A percentile compares a stretch with the other conserved stretches of the same genome.
These are phyloP conservation scores for Globisporangium viniferum DNA, from an alignment of 352 stramenopile genomes.

Conservation along the genomic window DNA sequence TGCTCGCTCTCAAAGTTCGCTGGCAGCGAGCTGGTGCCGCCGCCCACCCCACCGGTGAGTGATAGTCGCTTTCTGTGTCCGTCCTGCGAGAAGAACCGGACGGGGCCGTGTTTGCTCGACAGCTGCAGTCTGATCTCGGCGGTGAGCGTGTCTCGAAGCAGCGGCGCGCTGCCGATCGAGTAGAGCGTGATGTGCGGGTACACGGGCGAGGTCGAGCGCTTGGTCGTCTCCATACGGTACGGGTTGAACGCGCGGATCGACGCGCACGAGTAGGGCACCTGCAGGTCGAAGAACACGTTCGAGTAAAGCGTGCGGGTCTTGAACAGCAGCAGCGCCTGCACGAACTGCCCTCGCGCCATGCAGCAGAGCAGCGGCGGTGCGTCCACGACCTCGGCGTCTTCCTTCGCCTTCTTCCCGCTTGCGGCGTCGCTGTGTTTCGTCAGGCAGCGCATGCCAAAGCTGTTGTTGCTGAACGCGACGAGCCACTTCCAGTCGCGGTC, in stretches of 20 bases:
- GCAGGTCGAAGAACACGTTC: slow-evolving; percentile 79
- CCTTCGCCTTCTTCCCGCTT: background rate
- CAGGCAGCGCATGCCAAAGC: slow-evolving; percentile 39
- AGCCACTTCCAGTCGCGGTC: slow-evolving; percentile 65
- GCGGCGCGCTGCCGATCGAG: slow-evolving; percentile 46
- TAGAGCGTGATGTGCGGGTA: slow-evolving; percentile 67
- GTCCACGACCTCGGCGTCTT: slow-evolving; percentile 2
- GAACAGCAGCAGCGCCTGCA: slow-evolving; percentile 71
- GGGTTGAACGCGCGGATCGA: slow-evolving; percentile 79
- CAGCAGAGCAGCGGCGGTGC: slow-evolving; percentile 52
- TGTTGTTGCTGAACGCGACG: slow-evolving; percentile 52
- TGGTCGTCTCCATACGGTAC: slow-evolving; percentile 50
- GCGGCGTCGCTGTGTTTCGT: slow-evolving; percentile 18
- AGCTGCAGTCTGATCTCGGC: slow-evolving; percentile 27
- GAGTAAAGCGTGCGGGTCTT: slow-evolving; percentile 64
- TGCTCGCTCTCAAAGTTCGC: slow-evolving; percentile 8
- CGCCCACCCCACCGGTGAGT: slow-evolving; percentile 2
- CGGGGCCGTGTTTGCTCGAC: slow-evolving; percentile 35
- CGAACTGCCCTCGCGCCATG: slow-evolving; percentile 65
- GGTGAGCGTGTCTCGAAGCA: slow-evolving; percentile 51
- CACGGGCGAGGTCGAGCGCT: slow-evolving; percentile 50
- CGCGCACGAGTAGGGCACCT: slow-evolving; percentile 76
- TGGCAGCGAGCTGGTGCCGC: background rate
- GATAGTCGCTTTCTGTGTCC: slow-evolving; percentile 15
- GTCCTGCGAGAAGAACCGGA: slow-evolving; percentile 23